These are phyloP conservation scores for Eucalyptus urophylla DNA, from an alignment of 345 rosid species.

Conservation along the genomic window DNA sequence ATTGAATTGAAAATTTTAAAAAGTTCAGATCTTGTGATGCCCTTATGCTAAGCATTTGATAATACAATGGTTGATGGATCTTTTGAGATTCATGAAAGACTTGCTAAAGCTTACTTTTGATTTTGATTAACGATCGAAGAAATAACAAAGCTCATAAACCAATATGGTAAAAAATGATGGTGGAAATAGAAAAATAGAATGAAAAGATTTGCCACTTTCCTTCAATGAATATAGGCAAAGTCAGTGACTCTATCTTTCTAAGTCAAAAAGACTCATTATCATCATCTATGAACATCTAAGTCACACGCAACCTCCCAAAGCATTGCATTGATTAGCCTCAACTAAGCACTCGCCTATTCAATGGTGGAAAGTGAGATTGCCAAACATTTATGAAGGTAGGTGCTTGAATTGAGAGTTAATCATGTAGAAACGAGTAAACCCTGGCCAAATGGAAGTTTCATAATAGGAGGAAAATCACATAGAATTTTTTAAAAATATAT, in stretches of 20 bases:
- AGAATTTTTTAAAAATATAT: too few species aligned
- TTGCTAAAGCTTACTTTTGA: background rate
- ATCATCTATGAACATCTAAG: background rate
- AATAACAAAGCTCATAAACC: background rate
- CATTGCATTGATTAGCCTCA: background rate
- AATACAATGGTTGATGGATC: background rate
- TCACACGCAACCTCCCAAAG: background rate
- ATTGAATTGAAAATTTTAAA: too few species aligned
- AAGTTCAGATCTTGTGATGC: accelerated
- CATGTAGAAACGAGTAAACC: background rate
- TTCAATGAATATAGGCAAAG: background rate
- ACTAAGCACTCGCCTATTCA: background rate
- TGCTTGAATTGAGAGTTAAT: background rate
- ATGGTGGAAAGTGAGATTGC: background rate
- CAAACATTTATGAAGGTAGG: background rate
- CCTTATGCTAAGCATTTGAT: background rate
- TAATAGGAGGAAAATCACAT: too few species aligned
- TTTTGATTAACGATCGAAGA: background rate
- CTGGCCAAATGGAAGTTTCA: background rate
- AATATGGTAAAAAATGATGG: background rate
- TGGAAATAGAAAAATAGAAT: too few species aligned
- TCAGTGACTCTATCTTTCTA: background rate
- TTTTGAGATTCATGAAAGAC: background rate
- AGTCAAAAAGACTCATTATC: background rate
- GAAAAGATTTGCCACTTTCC: background rate